phyloP scores from a whole-genome alignment of 306 rosid genomes.

The Cyclanthera cordifolia region DNA sequence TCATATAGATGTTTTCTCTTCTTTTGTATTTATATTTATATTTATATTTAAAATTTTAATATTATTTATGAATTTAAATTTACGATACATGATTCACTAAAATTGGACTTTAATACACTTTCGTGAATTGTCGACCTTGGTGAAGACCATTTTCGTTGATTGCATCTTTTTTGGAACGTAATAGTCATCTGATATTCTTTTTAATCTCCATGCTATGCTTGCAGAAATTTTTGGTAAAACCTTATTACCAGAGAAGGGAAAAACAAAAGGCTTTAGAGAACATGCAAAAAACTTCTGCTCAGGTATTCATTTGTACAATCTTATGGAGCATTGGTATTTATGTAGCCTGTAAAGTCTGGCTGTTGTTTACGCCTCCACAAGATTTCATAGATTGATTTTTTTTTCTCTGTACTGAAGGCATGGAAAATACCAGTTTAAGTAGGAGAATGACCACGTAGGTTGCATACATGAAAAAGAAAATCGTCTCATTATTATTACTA shows the following conservation, averaged over 20 bases:
- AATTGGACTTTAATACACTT: no score
- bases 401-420: background rate
- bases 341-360: background rate
- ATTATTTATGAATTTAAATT: no score
- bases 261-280: slow-evolving; percentile 70
- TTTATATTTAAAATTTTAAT: no score
- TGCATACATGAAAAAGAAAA: background rate
- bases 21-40: no score
- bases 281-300: slow-evolving; percentile 48
- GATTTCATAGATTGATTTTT: background rate
- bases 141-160: background rate
- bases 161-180: background rate
- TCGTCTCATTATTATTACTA: background rate
- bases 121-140: no score
- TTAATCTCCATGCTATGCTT: slow-evolving; percentile 17
- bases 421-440: background rate
- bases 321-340: background rate
- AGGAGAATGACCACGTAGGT: background rate
- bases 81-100: no score
- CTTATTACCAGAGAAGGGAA: slow-evolving; percentile 62
- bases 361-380: background rate
- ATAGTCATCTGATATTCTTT: background rate
- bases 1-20: no score
- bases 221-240: slow-evolving; percentile 72
- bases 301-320: slow-evolving; percentile 33